Base-by-base conservation (phyloP, 2,329 filamentous ascomycete genomes). In the Xylariaceae sp. region DNA sequence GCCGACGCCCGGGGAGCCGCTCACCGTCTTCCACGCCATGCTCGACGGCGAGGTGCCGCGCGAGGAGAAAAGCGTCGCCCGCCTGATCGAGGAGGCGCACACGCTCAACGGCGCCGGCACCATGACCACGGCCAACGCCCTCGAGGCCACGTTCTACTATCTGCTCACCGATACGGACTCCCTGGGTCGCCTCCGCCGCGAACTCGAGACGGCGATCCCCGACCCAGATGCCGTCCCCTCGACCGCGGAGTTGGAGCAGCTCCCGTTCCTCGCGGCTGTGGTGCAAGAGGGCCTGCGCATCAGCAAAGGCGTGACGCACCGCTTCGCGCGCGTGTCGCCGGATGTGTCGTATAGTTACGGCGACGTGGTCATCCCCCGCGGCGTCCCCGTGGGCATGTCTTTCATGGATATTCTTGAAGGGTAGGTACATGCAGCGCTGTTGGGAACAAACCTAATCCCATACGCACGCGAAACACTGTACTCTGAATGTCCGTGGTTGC, bases 221-320 rank as follows among this genome's bases (percentile, higher is more conserved):
- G 48, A 60, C 20, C 20, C 23, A 1, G 29, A 46, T 10, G 7
- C 42, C 12, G 52, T 60, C 9, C 57, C 56, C 0, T 49, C 60
- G 7, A 54, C 61, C 12, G 23, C 61, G 0, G 44, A 70, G 29
- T 53, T 71, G 1, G 69, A 73, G 10, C 55, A 54, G 5, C 65
- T 73, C 1, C 67, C 70, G 0, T 73, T 68, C 49, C 65, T 77
- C 16, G 56, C 58, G 2, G 74, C 72, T 1, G 57, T 71, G 5
- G 65, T 75, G 23, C 63, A 70, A 2, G 73, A 75, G 50, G 62
- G 60, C 0, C 40, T 79, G 0, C 72, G 77, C 6, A 49, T 79
- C 2, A 73, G 73, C 16, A 73, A 71, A n/a, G 75, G 73, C 1
- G 67, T 75, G 0, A 54, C 68, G 54, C 61, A 10, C 56, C 64